Conservation (phyloP, 139 green algal species). For the Ettlia oleoabundans region DNA sequence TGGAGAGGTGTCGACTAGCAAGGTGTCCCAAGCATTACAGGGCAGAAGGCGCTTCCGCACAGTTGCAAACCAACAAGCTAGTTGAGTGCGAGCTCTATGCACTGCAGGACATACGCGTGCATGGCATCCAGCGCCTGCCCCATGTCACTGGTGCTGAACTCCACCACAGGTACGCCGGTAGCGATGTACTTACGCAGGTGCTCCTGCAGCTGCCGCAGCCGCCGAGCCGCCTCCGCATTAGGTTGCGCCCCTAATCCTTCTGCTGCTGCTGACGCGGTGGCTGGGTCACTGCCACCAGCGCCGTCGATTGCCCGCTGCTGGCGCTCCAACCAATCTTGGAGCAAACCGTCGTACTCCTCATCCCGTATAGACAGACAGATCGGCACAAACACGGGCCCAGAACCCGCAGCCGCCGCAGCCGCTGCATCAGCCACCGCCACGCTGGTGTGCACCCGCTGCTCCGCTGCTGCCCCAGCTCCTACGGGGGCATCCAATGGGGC, state of each 20-base stretch:
- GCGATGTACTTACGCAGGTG: conserved; percentile 64
- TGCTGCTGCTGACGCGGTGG: neutral
- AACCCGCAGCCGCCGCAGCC: conserved; percentile 4
- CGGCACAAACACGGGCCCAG: conserved; percentile 70
- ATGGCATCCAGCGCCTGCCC: conserved; percentile 64
- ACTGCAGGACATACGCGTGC: conserved; percentile 79
- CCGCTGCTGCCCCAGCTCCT: neutral
- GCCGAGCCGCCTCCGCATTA: neutral
- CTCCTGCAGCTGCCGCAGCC: conserved; percentile 61
- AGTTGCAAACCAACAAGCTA: too few relatives aligned
- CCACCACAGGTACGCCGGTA: conserved; percentile 67
- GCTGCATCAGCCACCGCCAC: conserved; percentile 14
- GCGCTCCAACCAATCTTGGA: conserved; percentile 49
- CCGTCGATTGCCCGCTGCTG: conserved; percentile 13
- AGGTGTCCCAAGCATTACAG: too few relatives aligned
- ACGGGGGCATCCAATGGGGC: too few relatives aligned
- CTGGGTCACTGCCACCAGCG: neutral
- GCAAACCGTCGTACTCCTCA: conserved; percentile 59
- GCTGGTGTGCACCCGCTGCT: neutral
- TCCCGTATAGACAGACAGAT: conserved; percentile 66
- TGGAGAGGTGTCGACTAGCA: too few relatives aligned
- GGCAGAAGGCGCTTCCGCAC: too few relatives aligned
- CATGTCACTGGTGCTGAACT: conserved; percentile 57
- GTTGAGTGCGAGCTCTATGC: conserved; percentile 62
- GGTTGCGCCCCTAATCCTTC: too few relatives aligned